Evolutionary conservation across 495 filamentous ascomycete species (phyloP).

Genomic region (Sordaria brevicollis): DNA sequence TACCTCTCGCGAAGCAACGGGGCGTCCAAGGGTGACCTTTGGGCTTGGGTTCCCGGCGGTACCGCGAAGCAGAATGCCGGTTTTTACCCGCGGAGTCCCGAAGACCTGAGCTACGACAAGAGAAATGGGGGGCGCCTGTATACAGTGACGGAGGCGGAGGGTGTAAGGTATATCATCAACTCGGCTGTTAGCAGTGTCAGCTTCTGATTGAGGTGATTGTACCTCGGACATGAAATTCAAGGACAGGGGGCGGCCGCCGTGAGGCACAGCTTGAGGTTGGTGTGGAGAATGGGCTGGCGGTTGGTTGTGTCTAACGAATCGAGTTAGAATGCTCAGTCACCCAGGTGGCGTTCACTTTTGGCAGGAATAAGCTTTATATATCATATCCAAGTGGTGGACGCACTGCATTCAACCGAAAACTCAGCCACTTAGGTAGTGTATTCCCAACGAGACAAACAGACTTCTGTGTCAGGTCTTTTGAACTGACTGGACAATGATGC

Average conservation of each 20-base stretch:
- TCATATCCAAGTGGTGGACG: background rate
- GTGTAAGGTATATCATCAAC: slow-evolving; percentile 1
- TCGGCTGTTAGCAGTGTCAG: background rate
- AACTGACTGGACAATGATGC: background rate
- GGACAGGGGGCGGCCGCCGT: background rate
- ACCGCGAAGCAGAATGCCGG: background rate
- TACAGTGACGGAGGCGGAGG: background rate
- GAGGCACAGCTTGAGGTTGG: background rate
- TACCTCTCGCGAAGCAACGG: slow-evolving; percentile 12
- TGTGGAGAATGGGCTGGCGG: background rate
- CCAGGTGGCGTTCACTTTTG: no score
- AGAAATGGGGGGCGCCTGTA: slow-evolving; percentile 3
- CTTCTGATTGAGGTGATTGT: background rate
- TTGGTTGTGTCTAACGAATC: background rate
- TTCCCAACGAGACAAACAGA: background rate
- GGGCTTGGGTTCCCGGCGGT: slow-evolving; percentile 6
- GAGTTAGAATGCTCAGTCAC: background rate
- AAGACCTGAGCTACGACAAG: slow-evolving; percentile 8
- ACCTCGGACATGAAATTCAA: background rate
- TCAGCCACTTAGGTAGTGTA: background rate
- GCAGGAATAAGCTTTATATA: no score
- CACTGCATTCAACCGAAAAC: background rate
- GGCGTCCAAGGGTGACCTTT: slow-evolving; percentile 2
- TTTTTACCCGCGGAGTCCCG: background rate
- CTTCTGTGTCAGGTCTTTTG: background rate